Percentiles rank a stretch among this genome's conserved stretches.
Evolutionary conservation across 805 yeast species (phyloP).

Genomic region (Candida pini): DNA sequence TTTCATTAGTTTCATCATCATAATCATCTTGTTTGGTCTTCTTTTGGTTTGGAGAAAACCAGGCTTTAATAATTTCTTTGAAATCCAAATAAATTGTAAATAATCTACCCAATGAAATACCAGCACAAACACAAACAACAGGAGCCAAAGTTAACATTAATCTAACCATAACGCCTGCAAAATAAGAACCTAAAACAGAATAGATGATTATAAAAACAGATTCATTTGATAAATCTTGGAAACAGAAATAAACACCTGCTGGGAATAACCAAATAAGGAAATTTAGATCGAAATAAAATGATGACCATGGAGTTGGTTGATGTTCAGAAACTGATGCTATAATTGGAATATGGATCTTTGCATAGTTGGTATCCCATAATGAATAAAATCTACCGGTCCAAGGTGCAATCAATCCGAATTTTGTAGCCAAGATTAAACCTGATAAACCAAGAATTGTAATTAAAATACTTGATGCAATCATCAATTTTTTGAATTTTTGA

Average conservation of each 20-base stretch:
- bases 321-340: slow-evolving; percentile 99
- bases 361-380: slow-evolving; percentile 96
- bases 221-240: slow-evolving; percentile 86
- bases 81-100: slow-evolving; percentile 78
- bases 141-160: slow-evolving; percentile 96
- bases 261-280: slow-evolving; percentile 98
- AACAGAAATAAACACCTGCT: slow-evolving; percentile 86
- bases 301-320: slow-evolving; percentile 99
- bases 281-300: slow-evolving; percentile 91
- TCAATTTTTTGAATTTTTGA: slow-evolving; percentile 64
- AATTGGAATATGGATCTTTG: slow-evolving; percentile 96
- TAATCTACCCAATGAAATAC: slow-evolving; percentile 78
- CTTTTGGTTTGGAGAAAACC: slow-evolving; percentile 4
- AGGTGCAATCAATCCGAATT: slow-evolving; percentile 92
- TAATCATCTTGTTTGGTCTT: slow-evolving; percentile 13
- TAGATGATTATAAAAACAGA: slow-evolving; percentile 90
- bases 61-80: slow-evolving; percentile 18
- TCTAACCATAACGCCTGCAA: slow-evolving; percentile 99
- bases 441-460: slow-evolving; percentile 59
- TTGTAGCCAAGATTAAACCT: slow-evolving; percentile 75
- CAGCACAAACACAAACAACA: slow-evolving; percentile 88
- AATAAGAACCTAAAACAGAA: slow-evolving; percentile 89
- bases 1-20: slow-evolving; percentile 7
- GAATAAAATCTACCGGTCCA: slow-evolving; percentile 99
- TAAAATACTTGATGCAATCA: slow-evolving; percentile 51